phyloP scores from a whole-genome alignment of 1,284 basidiomycete species.

The Spongiforma sp. region DNA sequence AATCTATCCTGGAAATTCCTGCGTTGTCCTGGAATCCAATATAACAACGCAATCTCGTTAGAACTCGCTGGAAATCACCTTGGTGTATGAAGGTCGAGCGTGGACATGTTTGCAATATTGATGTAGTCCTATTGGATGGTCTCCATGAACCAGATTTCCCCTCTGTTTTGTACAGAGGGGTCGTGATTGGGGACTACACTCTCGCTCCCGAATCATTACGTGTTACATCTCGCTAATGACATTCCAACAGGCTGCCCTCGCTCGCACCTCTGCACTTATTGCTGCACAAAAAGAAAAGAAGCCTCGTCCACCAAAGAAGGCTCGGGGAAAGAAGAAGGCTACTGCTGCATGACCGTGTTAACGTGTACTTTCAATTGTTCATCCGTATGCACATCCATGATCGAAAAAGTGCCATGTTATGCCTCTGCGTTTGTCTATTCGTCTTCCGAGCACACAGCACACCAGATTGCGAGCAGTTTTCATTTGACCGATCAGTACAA shows the following conservation, averaged over 20 bases:
- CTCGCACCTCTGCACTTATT: conserved; percentile 79
- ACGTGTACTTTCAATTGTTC: conserved; percentile 31
- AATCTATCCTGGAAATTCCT: too few relatives aligned
- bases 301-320: conserved; percentile 72
- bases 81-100: conserved; percentile 79
- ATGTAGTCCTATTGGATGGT: conserved; percentile 34
- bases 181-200: conserved; percentile 31
- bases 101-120: conserved; percentile 86
- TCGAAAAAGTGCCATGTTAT: conserved; percentile 15
- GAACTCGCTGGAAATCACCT: conserved; percentile 74
- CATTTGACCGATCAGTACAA: conserved; percentile 21
- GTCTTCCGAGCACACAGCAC: neutral
- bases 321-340: conserved; percentile 82
- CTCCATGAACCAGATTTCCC: conserved; percentile 25
- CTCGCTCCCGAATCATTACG: conserved; percentile 18
- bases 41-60: conserved; percentile 68
- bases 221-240: conserved; percentile 24
- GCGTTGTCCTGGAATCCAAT: conserved; percentile 4
- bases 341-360: conserved; percentile 34
- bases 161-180: conserved; percentile 19
- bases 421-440: conserved; percentile 1
- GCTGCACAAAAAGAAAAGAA: conserved; percentile 78
- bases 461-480: conserved; percentile 2
- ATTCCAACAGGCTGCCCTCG: conserved; percentile 70
- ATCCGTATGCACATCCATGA: conserved; percentile 26